Base-by-base conservation (phyloP, 495 filamentous ascomycete species). In the Hypomontagnella submonticulosa region DNA sequence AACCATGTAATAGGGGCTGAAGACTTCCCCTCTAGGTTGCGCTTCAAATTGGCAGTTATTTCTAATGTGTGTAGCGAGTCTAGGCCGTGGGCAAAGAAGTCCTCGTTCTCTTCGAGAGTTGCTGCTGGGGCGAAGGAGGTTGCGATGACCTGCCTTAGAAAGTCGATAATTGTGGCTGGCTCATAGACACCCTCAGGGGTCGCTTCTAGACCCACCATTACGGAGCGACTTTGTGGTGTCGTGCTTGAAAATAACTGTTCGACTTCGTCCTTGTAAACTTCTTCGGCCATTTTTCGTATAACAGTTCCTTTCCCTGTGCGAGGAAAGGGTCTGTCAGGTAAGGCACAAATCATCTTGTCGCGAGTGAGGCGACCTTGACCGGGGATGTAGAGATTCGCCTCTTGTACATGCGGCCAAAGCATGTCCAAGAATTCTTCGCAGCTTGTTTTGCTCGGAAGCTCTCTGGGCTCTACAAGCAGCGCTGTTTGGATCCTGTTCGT, bases 401-500 rank as follows among this genome's bases (percentile, higher is more conserved):
- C 16, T 8, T 71, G 44, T 0, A 75, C 47, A 0, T 1, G 13
- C 18, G 65, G 46, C 73, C 73, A 73, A 8, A 71, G 6, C 10
- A 43, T 7, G 0, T 73, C 57, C n/a, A 71, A 3, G 11, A 70
- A 33, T 20, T 52, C 23, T 3, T 27, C 23, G 4, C 1, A 30
- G 57, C 6, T 4, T 7, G 23, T 36, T 41, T 3, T 10, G 16
- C 16, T 15, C 4, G 33, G 34, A 18, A 20, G 15, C 1, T 40
- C 42, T 3, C 19, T 34, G 0, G 61, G 15, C 13, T 65, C 16
- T 43, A 64, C 16, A 33, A 90, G 52, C 0, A 88, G 60, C 0
- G 84, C 85, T 0, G 85, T 80, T 10, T 79, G 74, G 1, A 77
- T 51, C 20, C 76, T 78, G 8, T 75, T 77, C 0, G 79, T 64